These are phyloP conservation scores for Leavenworthia alabamica DNA, from an alignment of 345 rosid genomes.

Conservation along the genomic window DNA sequence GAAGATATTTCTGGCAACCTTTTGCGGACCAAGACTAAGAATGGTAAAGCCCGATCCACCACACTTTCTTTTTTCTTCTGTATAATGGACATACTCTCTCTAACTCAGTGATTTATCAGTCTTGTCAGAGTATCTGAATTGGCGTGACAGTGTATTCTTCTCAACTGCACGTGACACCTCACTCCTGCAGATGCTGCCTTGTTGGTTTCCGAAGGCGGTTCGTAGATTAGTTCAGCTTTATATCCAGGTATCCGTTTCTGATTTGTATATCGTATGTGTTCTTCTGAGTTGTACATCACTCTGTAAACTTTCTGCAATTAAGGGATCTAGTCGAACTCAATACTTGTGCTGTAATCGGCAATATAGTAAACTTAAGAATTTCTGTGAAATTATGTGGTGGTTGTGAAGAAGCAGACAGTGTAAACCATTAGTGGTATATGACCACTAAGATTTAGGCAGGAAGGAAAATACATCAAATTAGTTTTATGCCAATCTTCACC, in stretches of 20 bases:
- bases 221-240: conserved; percentile 88
- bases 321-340: conserved; percentile 21
- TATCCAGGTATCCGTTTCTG: conserved; percentile 56
- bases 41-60: conserved; percentile 46
- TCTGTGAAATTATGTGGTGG: background rate
- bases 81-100: conserved; percentile 13
- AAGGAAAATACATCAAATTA: conserved; percentile 3
- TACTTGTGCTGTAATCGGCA: conserved; percentile 7
- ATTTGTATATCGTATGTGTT: background rate
- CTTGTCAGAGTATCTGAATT: conserved; percentile 68
- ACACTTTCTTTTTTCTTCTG: conserved; percentile 11
- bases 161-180: conserved; percentile 86
- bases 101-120: conserved; percentile 38
- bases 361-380: conserved; percentile 1
- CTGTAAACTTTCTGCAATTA: conserved; percentile 8
- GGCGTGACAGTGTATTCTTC: conserved; percentile 90
- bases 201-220: conserved; percentile 92
- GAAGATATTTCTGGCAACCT: conserved; percentile 52
- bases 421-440: conserved; percentile 2
- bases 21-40: conserved; percentile 43
- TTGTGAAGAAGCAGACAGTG: conserved; percentile 13
- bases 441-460: conserved; percentile 2
- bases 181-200: conserved; percentile 88
- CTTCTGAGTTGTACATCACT: conserved; percentile 9
- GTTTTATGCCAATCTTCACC: background rate